Conservation (phyloP, 2,329 filamentous ascomycete species). For the Beauveria sp. region DNA sequence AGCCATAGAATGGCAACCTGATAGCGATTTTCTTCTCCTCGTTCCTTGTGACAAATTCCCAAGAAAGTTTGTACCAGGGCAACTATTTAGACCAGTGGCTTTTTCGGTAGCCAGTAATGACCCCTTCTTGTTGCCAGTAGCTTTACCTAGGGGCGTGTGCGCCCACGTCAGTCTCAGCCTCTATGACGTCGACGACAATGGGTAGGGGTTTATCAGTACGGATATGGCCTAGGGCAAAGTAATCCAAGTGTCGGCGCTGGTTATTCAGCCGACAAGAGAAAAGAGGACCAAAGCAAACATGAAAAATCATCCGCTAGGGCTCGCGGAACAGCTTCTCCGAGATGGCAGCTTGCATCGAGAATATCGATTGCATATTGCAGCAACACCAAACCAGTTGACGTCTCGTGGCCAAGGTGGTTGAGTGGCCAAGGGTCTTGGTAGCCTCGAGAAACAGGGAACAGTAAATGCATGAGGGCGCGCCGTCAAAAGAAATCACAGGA, state of each 20-base stretch:
- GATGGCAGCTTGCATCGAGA: too few species aligned
- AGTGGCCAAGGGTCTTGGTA: not conserved
- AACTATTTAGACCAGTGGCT: too few species aligned
- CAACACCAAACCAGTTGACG: not conserved
- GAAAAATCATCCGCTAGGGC: not conserved
- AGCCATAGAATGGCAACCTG: too few species aligned
- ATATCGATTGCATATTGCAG: not conserved
- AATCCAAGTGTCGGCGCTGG: not conserved
- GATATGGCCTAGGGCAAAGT: not conserved
- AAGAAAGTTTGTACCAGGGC: too few species aligned
- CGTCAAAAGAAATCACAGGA: too few species aligned
- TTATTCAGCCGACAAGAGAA: too few species aligned
- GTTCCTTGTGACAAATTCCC: too few species aligned
- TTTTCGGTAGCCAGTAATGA: too few species aligned
- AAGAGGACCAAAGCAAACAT: too few species aligned
- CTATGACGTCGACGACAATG: constrained; percentile 1
- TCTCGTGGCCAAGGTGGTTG: not conserved
- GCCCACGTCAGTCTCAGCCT: not conserved
- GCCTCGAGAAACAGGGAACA: not conserved
- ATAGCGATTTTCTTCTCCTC: too few species aligned
- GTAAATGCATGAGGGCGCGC: not conserved
- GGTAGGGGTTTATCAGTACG: not conserved
- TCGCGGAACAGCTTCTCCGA: not conserved
- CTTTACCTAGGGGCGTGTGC: not conserved
- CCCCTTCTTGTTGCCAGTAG: not conserved